Base-by-base conservation (phyloP, 208 protist species). In the Trypanosoma brucei region DNA sequence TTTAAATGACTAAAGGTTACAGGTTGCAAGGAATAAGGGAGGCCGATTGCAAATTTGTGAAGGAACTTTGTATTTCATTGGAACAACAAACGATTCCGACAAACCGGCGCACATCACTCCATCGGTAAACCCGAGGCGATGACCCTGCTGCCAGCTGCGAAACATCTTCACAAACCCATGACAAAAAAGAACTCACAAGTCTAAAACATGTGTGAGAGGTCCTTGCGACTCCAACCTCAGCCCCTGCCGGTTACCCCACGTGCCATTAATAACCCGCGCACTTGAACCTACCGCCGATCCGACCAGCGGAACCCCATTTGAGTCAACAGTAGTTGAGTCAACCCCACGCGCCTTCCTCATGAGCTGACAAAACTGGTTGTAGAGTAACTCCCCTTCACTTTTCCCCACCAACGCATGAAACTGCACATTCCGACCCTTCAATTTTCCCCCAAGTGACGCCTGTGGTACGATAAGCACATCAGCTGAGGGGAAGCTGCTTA, bases 391-490 rank as follows among this genome's bases (percentile, higher is more conserved):
- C 22, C 84, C 75, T 35, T 65, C 62, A 49, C 78, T 66, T 67
- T 92, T 90, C 52, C 75, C 54, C 37, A 95, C 72, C 30, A 91
- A 74, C 6, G 74, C 55, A 65, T 95, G 85, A 52, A 92, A 96
- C 74, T 94, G 88, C 2, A 92, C 72, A 33, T 76, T 78, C 31
- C 89, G 75, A 0, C 85, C 83, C 62, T 94, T 94, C 44, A 92
- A 55, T 63, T 88, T 93, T 13, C 90, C 90, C n/a, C 83, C 86
- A 14, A 95, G 78, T 6, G 86, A 87, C 7, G 90, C 90, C 62
- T 95, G 90, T 34, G 90, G 90, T 8, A 95, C 79, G 38, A 95
- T 75, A 13, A 93, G 59, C 55, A 93, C 80, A 65, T 95, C 90
- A 54, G 82, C 72, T 14, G 71, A 60, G 0, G 67, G 77, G 62